Evolutionary conservation across 495 filamentous ascomycete species (phyloP).

Genomic region (Neurospora sp.): DNA sequence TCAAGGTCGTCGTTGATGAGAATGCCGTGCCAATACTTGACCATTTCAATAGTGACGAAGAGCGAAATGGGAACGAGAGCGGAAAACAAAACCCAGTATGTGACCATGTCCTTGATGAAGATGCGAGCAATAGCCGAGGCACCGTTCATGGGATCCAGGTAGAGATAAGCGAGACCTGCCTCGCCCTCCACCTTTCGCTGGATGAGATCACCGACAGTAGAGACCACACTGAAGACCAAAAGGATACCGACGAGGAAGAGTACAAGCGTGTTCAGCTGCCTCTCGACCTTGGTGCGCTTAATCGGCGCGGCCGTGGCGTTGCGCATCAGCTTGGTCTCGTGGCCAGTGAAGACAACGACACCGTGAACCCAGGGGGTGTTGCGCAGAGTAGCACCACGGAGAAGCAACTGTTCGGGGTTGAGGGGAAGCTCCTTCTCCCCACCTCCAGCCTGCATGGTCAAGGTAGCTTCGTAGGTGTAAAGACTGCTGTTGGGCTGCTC

Average conservation of each 20-base stretch:
- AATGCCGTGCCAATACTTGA: conserved; percentile 96
- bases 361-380: conserved; percentile 99
- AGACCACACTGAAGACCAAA: conserved; percentile 72
- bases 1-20: conserved; percentile 96
- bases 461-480: conserved; percentile 95
- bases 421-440: conserved; percentile 90
- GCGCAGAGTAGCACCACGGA: conserved; percentile 86
- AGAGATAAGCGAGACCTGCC: conserved; percentile 57
- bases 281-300: conserved; percentile 92
- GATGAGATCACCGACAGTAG: conserved; percentile 83
- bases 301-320: conserved; percentile 97
- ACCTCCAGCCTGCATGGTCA: conserved; percentile 86
- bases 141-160: conserved; percentile 38
- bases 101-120: conserved; percentile 92
- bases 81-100: conserved; percentile 98
- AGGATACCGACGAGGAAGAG: conserved; percentile 81
- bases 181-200: conserved; percentile 48
- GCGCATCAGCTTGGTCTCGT: conserved; percentile 98
- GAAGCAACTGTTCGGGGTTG: conserved; percentile 56
- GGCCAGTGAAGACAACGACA: conserved; percentile 93
- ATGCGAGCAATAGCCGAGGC: conserved; percentile 53
- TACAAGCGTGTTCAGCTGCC: conserved; percentile 86
- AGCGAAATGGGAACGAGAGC: conserved; percentile 94
- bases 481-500: conserved; percentile 98
- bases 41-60: conserved; percentile 94